phyloP scores from a whole-genome alignment of 129 eudicot species.

The Erigeron canadensis region DNA sequence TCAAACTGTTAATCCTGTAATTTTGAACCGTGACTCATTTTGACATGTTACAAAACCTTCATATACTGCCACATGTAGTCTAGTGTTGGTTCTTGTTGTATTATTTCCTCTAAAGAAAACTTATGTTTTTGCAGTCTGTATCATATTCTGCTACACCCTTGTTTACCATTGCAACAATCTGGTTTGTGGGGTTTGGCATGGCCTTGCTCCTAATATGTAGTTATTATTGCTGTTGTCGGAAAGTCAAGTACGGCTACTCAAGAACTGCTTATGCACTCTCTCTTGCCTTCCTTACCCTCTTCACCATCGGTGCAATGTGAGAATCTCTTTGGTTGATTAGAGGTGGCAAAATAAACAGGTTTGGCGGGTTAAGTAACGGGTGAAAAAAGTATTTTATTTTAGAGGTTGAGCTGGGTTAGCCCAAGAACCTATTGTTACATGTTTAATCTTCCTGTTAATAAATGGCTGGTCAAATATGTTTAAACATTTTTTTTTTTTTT shows the following conservation, averaged over 20 bases:
- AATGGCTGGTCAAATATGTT: neutral
- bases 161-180: slow-evolving; percentile 56
- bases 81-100: neutral
- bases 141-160: slow-evolving; percentile 64
- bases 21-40: neutral
- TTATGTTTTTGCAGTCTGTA: slow-evolving; percentile 64
- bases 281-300: slow-evolving; percentile 50
- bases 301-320: slow-evolving; percentile 70
- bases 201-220: slow-evolving; percentile 53
- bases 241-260: slow-evolving; percentile 54
- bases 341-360: neutral
- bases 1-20: no score
- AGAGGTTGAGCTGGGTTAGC: neutral
- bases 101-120: neutral
- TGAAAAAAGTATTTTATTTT: neutral
- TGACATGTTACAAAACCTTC: neutral
- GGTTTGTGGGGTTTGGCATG: slow-evolving; percentile 73
- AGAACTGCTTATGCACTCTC: slow-evolving; percentile 57
- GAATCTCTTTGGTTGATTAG: neutral
- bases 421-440: neutral
- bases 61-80: neutral
- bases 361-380: neutral
- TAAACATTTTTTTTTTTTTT: neutral
- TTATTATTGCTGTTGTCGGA: slow-evolving; percentile 49
- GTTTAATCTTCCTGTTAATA: no score